A percentile compares a stretch with the other conserved stretches of the same genome.
phyloP scores from a whole-genome alignment of 2,329 filamentous ascomycete species.

The Aspergillus sp. region DNA sequence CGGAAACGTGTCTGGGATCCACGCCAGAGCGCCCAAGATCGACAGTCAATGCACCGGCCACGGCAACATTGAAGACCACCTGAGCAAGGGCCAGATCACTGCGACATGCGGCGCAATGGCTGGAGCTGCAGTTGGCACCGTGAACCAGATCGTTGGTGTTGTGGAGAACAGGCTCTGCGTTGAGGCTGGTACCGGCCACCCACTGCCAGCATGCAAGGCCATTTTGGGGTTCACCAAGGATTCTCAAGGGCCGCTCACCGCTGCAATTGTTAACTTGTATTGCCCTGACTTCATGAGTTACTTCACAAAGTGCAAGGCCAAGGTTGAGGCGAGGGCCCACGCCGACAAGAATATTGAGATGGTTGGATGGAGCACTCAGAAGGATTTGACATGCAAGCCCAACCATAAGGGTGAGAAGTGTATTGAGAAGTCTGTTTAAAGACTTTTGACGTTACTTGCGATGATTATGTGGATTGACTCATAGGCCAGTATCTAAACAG shows the following conservation, averaged over 20 bases:
- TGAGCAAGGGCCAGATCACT: background rate
- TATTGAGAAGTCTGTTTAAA: background rate
- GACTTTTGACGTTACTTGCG: no score
- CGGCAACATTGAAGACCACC: background rate
- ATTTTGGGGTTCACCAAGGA: background rate
- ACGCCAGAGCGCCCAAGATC: background rate
- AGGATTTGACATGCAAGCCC: background rate
- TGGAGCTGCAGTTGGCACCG: background rate
- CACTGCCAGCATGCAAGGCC: background rate
- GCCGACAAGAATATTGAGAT: background rate
- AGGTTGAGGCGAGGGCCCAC: background rate
- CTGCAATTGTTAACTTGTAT: background rate
- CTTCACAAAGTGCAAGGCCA: background rate
- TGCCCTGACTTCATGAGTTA: background rate
- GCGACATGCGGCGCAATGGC: background rate
- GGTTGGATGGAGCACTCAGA: background rate
- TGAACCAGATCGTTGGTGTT: background rate
- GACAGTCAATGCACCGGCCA: background rate
- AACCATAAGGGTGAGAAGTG: background rate
- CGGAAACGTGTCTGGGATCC: background rate
- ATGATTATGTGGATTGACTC: no score
- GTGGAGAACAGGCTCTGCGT: background rate
- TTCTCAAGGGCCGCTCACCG: background rate
- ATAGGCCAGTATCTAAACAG: no score
- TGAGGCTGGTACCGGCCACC: background rate